Evolutionary conservation across 2,329 filamentous ascomycete species (phyloP).

Genomic region (Sarocladium brachiariae): DNA sequence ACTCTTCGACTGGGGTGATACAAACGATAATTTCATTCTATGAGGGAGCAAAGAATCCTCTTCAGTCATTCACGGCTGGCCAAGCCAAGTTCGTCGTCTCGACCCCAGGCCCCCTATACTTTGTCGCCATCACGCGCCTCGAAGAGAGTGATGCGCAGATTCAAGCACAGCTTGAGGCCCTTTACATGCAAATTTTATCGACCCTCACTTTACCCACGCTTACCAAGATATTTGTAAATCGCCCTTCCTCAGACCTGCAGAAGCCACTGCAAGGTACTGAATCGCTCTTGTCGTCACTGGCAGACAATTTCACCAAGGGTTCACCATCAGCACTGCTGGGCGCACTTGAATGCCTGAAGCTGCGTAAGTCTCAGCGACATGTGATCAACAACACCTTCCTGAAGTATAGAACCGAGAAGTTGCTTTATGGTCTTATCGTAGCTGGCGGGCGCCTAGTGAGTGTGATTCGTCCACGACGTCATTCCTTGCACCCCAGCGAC

Average conservation of each 20-base stretch:
- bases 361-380: constrained; percentile 81
- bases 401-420: constrained; percentile 65
- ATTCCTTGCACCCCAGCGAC: constrained; percentile 92
- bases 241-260: constrained; percentile 89
- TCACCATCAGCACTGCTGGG: constrained; percentile 85
- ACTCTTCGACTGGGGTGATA: constrained; percentile 88
- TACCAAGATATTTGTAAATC: constrained; percentile 77
- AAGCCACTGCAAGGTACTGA: constrained; percentile 89
- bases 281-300: constrained; percentile 79
- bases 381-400: constrained; percentile 82
- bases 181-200: constrained; percentile 98
- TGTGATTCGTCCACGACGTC: constrained; percentile 87
- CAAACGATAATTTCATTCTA: constrained; percentile 99
- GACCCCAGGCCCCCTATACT: constrained; percentile 80
- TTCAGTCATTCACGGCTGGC: constrained; percentile 83
- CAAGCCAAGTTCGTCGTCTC: constrained; percentile 78
- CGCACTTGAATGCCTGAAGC: constrained; percentile 84
- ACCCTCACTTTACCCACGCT: constrained; percentile 86
- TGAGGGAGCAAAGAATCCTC: constrained; percentile 67
- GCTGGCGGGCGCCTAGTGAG: constrained; percentile 90
- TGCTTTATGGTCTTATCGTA: constrained; percentile 90
- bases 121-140: constrained; percentile 87
- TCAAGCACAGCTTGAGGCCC: constrained; percentile 77
- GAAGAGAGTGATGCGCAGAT: constrained; percentile 90
- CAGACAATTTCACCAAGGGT: constrained; percentile 89